A percentile compares a stretch with the other conserved stretches of the same genome.
These are phyloP conservation scores for Globisporangium paroecandrum DNA, from an alignment of 352 stramenopile genomes.

Conservation along the genomic window DNA sequence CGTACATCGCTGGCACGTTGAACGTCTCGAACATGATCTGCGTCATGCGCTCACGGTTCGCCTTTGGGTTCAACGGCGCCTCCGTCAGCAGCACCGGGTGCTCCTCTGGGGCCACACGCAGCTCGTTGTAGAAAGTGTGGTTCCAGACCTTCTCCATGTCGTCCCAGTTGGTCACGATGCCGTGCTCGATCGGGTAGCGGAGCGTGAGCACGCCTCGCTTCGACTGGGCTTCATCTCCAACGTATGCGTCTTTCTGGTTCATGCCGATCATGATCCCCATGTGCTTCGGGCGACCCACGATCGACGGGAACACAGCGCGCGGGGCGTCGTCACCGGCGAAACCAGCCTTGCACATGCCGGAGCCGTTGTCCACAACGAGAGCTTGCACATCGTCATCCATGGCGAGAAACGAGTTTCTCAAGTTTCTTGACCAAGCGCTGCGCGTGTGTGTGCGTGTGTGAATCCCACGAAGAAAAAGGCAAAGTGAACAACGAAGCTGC, in stretches of 20 bases:
- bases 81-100: constrained; percentile 93
- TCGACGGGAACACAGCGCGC: constrained; percentile 95
- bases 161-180: constrained; percentile 99
- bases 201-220: constrained; percentile 92
- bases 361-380: constrained; percentile 89
- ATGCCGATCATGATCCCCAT: constrained; percentile 97
- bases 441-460: not conserved
- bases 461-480: not conserved
- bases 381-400: constrained; percentile 39
- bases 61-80: constrained; percentile 92
- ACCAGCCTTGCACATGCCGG: constrained; percentile 98
- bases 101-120: constrained; percentile 93
- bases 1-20: constrained; percentile 91
- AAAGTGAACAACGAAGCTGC: not conserved
- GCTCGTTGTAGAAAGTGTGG: constrained; percentile 99
- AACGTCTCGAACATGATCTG: constrained; percentile 99
- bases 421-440: not conserved
- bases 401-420: not conserved
- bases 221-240: constrained; percentile 91
- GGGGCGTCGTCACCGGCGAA: constrained; percentile 97
- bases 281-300: constrained; percentile 95
- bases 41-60: constrained; percentile 91
- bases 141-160: constrained; percentile 99
- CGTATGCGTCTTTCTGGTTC: constrained; percentile 94
- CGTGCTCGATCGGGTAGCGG: constrained; percentile 98